Evolutionary conservation across 352 stramenopile species (phyloP), one percentile per base, ranked within the genome.

Genomic region (Phytophthora kernoviae): DNA sequence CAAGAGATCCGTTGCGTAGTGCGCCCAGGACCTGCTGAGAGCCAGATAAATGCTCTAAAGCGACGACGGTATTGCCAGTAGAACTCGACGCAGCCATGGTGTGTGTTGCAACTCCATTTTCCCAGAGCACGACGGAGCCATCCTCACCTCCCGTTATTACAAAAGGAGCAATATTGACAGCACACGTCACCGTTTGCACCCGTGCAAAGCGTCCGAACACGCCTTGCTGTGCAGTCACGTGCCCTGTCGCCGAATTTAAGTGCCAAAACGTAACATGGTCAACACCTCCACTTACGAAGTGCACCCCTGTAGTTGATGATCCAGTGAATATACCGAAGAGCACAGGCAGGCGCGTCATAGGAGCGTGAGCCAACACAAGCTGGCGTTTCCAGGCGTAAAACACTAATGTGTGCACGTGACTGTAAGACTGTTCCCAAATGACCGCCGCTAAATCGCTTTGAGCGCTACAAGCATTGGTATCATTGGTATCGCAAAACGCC

Each of bases 231-330:
- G 63, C 70, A 20, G 54, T 59, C 0, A 90, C 42, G 24, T 87
- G 76, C 5, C 79, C 65, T 11, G 74, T 84, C 4, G 79, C 69
- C 6, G 68, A 56, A 17, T 82, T 74, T 2, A 90, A 58, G 14
- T 51, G 70, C 81, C 81, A 93, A 39, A 93, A 90, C 1, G 60
- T 87, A 8, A 88, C 57, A 41, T 93, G 83, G 34, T 90, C 68
- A 15, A 93, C 51, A n/a, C 83, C 81, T n/a, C 79, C 81, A 20
- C 62, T 86, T 18, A 93, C 75, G 52, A 93, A 90, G 1, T 41
- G 32, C 17, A 73, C 64, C 11, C 14, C 54, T 7, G 10, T 33
- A 30, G 55, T 45, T 12, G 46, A 62, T 14, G 27, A 48, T 8
- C 45, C 53, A 1, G 33, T 45, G 54, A 90, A 90, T 46, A 77